Evolutionary conservation across 768 basidiomycete genomes (phyloP).

Genomic region (Psilocybe cyanescens): DNA sequence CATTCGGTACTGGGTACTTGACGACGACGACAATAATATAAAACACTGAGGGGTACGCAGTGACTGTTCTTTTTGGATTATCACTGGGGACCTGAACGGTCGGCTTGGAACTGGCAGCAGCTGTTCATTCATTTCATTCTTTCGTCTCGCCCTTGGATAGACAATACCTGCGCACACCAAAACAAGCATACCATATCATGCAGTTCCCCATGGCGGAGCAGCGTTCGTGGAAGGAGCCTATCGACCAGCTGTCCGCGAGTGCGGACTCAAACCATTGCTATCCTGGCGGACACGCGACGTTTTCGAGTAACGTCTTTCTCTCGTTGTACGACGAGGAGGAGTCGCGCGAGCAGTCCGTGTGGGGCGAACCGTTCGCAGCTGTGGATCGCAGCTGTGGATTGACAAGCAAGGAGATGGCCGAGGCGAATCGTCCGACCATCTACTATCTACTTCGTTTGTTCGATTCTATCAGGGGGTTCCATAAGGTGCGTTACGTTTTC

Average conservation of each 20-base stretch:
- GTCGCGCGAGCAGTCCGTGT: slow-evolving; percentile 13
- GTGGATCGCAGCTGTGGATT: background rate
- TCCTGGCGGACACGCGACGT: slow-evolving; percentile 19
- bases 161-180: background rate
- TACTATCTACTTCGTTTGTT: slow-evolving; percentile 24
- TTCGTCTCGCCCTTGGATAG: background rate
- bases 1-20: background rate
- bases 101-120: background rate
- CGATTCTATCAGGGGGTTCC: slow-evolving; percentile 26
- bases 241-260: background rate
- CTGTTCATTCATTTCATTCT: background rate
- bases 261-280: slow-evolving; percentile 12
- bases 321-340: slow-evolving; percentile 29
- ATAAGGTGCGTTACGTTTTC: slow-evolving; percentile 19
- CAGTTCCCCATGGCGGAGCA: background rate
- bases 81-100: background rate
- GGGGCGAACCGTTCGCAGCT: slow-evolving; percentile 4
- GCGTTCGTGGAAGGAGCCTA: background rate
- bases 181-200: background rate
- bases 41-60: background rate
- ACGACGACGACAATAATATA: background rate
- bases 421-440: slow-evolving; percentile 17
- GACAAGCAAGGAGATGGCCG: background rate
- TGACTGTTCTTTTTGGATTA: background rate
- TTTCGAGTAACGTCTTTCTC: slow-evolving; percentile 19